Base-by-base conservation (phyloP, 2,329 filamentous ascomycete genomes). In the Bipolaris cookei region DNA sequence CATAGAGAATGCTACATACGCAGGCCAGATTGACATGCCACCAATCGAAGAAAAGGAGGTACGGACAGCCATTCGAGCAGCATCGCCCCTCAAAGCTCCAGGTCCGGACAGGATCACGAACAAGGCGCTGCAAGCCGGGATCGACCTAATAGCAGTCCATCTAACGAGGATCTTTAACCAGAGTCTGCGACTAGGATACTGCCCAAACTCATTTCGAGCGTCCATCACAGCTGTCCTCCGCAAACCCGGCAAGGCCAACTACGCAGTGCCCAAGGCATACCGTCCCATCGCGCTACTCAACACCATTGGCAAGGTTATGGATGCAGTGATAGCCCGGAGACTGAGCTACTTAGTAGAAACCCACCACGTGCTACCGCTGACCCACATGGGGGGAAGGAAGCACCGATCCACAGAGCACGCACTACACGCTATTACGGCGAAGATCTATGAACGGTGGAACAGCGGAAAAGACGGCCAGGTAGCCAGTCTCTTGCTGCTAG, bases 281-380 rank as follows among this genome's bases (percentile, higher is more conserved):
- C 45, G 64, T 11, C 70, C 67, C 6, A 71, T 69, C 25, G 64
- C 66, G n/a, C 51, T 71, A 3, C 52, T 73, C 3, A 67, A 69
- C 52, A 75, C 68, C 3, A 56, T 69, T 11, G 65, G 71, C 16
- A 75, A 75, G 39, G 53, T 63, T 4, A 59, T 76, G 25, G 71
- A 75, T 14, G 45, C 56, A 32, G 54, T 74, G 6, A 42, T 71
- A 14, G 63, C 66, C 23, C 30, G 37, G 21, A 57, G 62, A 16
- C 56, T 64, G 5, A 64, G 21, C 20, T 46, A 64, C 21, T 37
- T 60, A 41, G 63, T 53, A 32, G 55, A 66, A 44, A 61, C 35
- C 41, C 45, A 68, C 41, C 20, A 61, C 6, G 49, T 72, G 10
- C 65, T 75, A 5, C 70, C 65, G 37, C 47, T 18, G 16, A 50